Evolutionary conservation across 768 basidiomycete genomes (phyloP).

Genomic region (Cubamyces sp.): DNA sequence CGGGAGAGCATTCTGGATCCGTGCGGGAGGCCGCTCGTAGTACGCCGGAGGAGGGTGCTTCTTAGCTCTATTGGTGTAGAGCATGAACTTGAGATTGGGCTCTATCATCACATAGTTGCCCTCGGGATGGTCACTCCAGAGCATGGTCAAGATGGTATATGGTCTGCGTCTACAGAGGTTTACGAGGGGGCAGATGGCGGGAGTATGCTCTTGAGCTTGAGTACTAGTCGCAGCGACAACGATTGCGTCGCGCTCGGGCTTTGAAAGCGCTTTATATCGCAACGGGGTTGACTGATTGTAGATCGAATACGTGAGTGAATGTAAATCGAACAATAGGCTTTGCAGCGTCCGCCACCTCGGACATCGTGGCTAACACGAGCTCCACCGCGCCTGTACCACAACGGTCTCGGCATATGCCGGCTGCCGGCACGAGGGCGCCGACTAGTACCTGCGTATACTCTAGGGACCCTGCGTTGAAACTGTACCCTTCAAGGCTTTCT

Average conservation of each 20-base stretch:
- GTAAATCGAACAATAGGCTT: neutral
- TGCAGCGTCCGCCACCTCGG: neutral
- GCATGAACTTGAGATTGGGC: slow-evolving; percentile 15
- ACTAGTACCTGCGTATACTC: too few species aligned
- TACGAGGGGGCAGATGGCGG: too few species aligned
- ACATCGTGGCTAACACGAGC: too few species aligned
- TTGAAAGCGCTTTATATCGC: neutral
- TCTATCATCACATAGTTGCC: slow-evolving; percentile 18
- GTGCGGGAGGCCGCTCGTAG: slow-evolving; percentile 12
- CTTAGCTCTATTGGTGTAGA: neutral
- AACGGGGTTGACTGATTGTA: neutral
- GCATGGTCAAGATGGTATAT: neutral
- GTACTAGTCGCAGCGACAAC: too few species aligned
- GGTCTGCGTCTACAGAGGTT: neutral
- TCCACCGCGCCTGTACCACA: too few species aligned
- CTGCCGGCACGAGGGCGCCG: too few species aligned
- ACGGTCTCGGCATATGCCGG: too few species aligned
- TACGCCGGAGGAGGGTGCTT: slow-evolving; percentile 3
- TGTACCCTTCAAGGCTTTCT: too few species aligned
- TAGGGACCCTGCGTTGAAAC: too few species aligned
- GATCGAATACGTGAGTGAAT: neutral
- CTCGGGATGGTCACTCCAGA: slow-evolving; percentile 5
- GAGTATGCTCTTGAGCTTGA: too few species aligned
- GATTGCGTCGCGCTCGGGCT: neutral
- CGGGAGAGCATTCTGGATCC: neutral